phyloP scores from a whole-genome alignment of 2,329 filamentous ascomycete species.

The Xylogone sp. region DNA sequence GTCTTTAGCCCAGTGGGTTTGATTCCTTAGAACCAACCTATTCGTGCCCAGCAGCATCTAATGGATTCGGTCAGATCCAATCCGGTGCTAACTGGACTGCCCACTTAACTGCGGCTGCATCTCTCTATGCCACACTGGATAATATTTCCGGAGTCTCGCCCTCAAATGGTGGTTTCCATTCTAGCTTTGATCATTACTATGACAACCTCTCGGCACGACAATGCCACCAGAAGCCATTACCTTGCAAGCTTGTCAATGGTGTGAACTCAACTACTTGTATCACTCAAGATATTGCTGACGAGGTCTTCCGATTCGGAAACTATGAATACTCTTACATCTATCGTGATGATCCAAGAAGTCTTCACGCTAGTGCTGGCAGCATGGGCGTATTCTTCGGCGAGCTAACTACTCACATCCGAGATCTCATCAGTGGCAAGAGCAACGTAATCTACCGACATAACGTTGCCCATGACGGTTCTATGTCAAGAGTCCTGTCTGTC shows the following conservation, averaged over 20 bases:
- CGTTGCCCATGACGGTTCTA: constrained; percentile 73
- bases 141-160: constrained; percentile 60
- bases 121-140: constrained; percentile 60
- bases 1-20: constrained; percentile 41
- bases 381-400: constrained; percentile 75
- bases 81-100: constrained; percentile 53
- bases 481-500: constrained; percentile 64
- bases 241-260: constrained; percentile 53
- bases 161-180: constrained; percentile 60
- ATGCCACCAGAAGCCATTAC: constrained; percentile 70
- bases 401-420: constrained; percentile 61
- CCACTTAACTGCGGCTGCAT: constrained; percentile 55
- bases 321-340: constrained; percentile 81
- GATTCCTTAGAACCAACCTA: constrained; percentile 77
- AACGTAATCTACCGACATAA: constrained; percentile 65
- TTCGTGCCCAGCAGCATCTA: constrained; percentile 50
- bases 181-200: constrained; percentile 76
- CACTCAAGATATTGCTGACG: constrained; percentile 56
- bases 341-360: constrained; percentile 59
- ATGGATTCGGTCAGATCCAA: constrained; percentile 40
- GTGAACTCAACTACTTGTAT: constrained; percentile 54
- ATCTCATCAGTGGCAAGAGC: constrained; percentile 38
- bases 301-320: constrained; percentile 71
- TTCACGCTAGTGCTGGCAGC: constrained; percentile 56
- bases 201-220: constrained; percentile 78